phyloP scores from a whole-genome alignment of 345 rosid species.

The Pelargonium nanum region DNA sequence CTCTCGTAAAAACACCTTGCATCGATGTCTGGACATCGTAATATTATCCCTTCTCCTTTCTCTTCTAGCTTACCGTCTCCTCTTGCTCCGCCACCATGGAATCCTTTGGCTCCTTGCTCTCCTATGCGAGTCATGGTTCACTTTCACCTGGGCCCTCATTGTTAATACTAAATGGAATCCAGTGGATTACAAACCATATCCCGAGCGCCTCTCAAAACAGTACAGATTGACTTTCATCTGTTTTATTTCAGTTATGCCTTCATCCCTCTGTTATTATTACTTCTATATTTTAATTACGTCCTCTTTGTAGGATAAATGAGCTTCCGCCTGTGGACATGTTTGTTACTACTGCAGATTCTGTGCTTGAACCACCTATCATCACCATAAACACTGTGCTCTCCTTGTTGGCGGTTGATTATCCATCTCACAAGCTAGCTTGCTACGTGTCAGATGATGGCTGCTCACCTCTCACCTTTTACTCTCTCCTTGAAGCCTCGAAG shows the following conservation, averaged over 20 bases:
- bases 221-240: not conserved
- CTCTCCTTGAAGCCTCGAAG: slow-evolving; percentile 47
- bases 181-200: slow-evolving; percentile 27
- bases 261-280: not conserved
- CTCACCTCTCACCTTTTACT: slow-evolving; percentile 45
- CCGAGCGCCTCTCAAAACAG: slow-evolving; percentile 36
- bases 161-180: slow-evolving; percentile 52
- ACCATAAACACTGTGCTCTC: slow-evolving; percentile 45
- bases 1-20: slow-evolving; percentile 13
- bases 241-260: not conserved
- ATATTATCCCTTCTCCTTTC: slow-evolving; percentile 26
- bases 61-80: slow-evolving; percentile 30
- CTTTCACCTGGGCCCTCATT: slow-evolving; percentile 38
- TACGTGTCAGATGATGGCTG: slow-evolving; percentile 51
- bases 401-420: slow-evolving; percentile 48
- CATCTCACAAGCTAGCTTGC: slow-evolving; percentile 39
- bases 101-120: slow-evolving; percentile 48
- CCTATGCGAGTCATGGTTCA: slow-evolving; percentile 49
- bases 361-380: slow-evolving; percentile 37
- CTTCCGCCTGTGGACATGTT: slow-evolving; percentile 54
- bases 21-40: slow-evolving; percentile 24
- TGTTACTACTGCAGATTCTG: slow-evolving; percentile 41
- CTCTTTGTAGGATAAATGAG: slow-evolving; percentile 23
- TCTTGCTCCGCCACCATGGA: slow-evolving; percentile 23
- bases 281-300: not conserved